Base-by-base conservation (phyloP, 306 rosid genomes). In the Inga oerstediana region DNA sequence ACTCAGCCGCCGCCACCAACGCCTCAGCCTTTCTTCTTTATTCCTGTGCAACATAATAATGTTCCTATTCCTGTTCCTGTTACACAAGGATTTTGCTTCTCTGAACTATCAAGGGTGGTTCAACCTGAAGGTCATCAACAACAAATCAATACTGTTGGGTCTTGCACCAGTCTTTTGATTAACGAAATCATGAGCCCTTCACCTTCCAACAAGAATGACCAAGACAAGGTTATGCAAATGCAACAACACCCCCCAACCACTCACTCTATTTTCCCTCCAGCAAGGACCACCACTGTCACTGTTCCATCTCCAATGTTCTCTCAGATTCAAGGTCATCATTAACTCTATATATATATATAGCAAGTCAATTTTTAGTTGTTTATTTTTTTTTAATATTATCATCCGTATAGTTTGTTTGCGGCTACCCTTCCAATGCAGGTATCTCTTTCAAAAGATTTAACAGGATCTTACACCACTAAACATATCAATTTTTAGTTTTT, bases 31-130 rank as follows among this genome's bases (percentile, higher is more conserved):
- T 95, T 88, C 87, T 88, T 91, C 87, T 93, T 89, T 20, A 58
- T 58, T 66, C 97, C 98, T 0, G 77, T 62, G 87, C 87, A 86
- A 51, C 80, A 58, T 8, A 69, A 58, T 8, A 69, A 59, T 13
- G 87, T 46, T 37, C 78, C 48, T 30, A 15, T 27, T 12, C 20
- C 43, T 37, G 46, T 16, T 67, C 46, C 72, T 72, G 67, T 74
- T 1, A 30, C 86, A 30, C 94, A 90, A 85, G 97, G 94, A 16
- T 86, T 95, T 89, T 87, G 89, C 83, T 92, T 92, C 76, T 89
- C 98, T 19, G 94, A 95, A 78, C 93, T 91, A 6, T 85, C 90
- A 1, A 84, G 80, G 74, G 86, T 89, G 49, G 90, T 82, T 77
- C 93, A 87, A 20, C 74, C 39, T 30, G 91, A 86, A 20, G 74